Conservation (phyloP, 306 rosid species). For the Mimosa pudica region DNA sequence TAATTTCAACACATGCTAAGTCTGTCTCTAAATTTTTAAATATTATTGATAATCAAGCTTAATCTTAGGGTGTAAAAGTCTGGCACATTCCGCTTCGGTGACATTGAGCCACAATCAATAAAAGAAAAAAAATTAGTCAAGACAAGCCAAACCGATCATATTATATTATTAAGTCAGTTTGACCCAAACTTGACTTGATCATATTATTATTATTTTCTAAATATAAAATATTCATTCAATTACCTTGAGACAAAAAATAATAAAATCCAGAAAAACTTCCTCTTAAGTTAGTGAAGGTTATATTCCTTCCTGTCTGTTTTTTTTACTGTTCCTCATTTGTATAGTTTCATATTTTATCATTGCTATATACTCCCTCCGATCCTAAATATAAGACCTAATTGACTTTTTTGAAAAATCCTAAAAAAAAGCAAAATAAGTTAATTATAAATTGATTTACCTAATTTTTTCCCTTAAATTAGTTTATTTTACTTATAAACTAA, state of each 20-base stretch:
- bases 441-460: too few species aligned
- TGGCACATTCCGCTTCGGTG: not conserved
- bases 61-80: not conserved
- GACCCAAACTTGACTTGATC: not conserved
- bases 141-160: not conserved
- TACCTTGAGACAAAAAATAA: not conserved
- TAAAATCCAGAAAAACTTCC: not conserved
- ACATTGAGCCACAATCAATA: not conserved
- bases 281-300: not conserved
- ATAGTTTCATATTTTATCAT: not conserved
- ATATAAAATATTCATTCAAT: not conserved
- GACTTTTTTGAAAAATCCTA: too few species aligned
- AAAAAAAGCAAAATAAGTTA: too few species aligned
- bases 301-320: not conserved
- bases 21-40: not conserved
- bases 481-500: too few species aligned
- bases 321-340: not conserved
- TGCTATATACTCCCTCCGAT: not conserved
- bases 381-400: too few species aligned
- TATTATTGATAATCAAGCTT: not conserved
- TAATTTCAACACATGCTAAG: not conserved
- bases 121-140: not conserved
- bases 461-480: too few species aligned
- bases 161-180: too few species aligned
- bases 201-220: not conserved